Evolutionary conservation across 345 rosid genomes (phyloP), one percentile per base, ranked within the genome.

Genomic region (Xanthoceras sorbifolium): DNA sequence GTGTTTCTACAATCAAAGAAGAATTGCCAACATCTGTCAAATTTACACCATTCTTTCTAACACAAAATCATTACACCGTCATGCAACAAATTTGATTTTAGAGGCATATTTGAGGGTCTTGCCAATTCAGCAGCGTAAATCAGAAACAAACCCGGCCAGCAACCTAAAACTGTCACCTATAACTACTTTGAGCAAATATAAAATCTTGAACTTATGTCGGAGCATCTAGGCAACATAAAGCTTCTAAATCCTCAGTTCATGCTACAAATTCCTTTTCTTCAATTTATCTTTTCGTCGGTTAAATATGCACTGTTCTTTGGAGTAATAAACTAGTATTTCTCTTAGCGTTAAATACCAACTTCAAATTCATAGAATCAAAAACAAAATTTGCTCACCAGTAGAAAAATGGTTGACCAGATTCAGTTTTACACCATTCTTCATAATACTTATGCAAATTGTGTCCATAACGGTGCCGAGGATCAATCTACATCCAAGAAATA

Each of bases 391-490:
- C 78, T 77, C 79, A 95, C 99, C 99, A 93, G 87, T 87, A 90
- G 80, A 93, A 92, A 83, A 95, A 95, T 42, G 99, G 99, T 82
- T 92, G 93, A 66, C 94, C 92, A 76, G 96, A 89, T 67, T 88
- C 91, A 52, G 85, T 74, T 79, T 81, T 84, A 73, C 89, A 87
- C 99, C 98, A 95, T 70, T 83, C 93, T 50, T 90, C 88, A 23
- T 88, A 93, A 83, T 95, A 95, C n/a, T 22, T 17, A 84, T 92
- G 96, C 82, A 93, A 81, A 76, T 80, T 84, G 85, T 90, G 97
- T 66, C 97, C 98, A 77, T 91, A 94, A 5, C 97, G 91, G 73
- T 94, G 98, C 74, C 97, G 91, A 20, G 99, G 97, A 82, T 95
- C 99, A 79, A 92, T 93, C 99, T 95, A 73, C 72, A 72, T 17